Evolutionary conservation across 2,329 filamentous ascomycete genomes (phyloP).

Genomic region (Talaromyces atroroseus): DNA sequence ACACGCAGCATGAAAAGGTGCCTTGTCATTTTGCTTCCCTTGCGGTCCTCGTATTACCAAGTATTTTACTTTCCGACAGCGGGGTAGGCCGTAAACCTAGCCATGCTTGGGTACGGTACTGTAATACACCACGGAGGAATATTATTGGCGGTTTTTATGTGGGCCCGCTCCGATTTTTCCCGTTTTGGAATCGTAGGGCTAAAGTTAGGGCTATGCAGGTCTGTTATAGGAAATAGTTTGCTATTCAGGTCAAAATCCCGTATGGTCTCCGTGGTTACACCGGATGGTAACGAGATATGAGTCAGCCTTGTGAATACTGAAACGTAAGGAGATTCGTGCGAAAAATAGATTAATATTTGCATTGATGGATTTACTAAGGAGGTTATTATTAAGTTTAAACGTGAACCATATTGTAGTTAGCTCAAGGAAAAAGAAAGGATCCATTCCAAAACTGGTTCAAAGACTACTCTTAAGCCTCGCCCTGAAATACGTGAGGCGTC

Average conservation of each 20-base stretch:
- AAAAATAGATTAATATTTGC: no score
- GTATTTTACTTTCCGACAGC: neutral
- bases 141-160: neutral
- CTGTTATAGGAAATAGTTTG: neutral
- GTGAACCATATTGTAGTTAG: neutral
- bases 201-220: neutral
- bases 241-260: neutral
- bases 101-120: neutral
- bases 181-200: neutral
- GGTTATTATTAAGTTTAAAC: neutral
- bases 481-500: neutral
- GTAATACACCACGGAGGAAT: neutral
- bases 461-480: neutral
- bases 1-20: neutral
- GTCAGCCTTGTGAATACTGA: no score
- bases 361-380: neutral
- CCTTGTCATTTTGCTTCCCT: neutral
- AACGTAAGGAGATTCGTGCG: no score
- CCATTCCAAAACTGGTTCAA: neutral
- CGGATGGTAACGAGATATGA: no score
- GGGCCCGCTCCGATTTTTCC: neutral
- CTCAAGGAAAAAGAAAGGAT: neutral
- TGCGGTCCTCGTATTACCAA: neutral
- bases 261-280: neutral
- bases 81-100: neutral